phyloP scores from a whole-genome alignment of 2,329 filamentous ascomycete genomes.

The Myriosclerotinia curreyana region DNA sequence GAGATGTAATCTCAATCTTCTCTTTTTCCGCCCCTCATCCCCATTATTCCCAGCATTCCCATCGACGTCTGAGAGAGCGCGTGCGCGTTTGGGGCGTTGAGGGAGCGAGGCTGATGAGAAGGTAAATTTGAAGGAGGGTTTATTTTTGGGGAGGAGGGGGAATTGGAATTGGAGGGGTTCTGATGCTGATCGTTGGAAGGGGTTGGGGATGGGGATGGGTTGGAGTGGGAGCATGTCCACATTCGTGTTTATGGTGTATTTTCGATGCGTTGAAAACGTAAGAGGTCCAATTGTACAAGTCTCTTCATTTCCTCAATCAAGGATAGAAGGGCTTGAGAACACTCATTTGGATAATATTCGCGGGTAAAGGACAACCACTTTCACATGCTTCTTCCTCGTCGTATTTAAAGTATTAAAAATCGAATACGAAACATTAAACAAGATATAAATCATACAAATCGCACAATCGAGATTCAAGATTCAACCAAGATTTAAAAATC shows the following conservation, averaged over 20 bases:
- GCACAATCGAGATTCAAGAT: not conserved
- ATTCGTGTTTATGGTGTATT: constrained; percentile 21
- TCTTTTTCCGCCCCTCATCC: constrained; percentile 55
- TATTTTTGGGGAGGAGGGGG: no score
- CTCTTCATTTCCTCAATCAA: constrained; percentile 39
- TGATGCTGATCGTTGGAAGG: constrained; percentile 8
- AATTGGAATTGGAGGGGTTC: constrained; percentile 24
- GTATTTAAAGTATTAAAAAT: not conserved
- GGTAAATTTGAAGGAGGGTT: constrained; percentile 35
- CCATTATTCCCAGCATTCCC: constrained; percentile 35
- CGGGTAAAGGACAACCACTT: not conserved
- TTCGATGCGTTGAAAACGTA: not conserved
- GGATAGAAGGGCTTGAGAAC: not conserved
- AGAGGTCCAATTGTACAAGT: constrained; percentile 30
- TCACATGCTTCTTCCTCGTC: not conserved
- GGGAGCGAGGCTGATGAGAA: constrained; percentile 41
- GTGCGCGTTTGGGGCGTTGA: constrained; percentile 36
- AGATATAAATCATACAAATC: not conserved
- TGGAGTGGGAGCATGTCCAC: constrained; percentile 37
- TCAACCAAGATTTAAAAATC: not conserved
- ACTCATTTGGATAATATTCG: not conserved
- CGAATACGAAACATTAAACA: not conserved
- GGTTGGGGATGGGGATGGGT: constrained; percentile 2
- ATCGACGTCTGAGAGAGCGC: constrained; percentile 40
- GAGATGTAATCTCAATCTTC: constrained; percentile 58